phyloP scores from a whole-genome alignment of 1,139 yeast genomes.

The Sugiyamaella castrensis region DNA sequence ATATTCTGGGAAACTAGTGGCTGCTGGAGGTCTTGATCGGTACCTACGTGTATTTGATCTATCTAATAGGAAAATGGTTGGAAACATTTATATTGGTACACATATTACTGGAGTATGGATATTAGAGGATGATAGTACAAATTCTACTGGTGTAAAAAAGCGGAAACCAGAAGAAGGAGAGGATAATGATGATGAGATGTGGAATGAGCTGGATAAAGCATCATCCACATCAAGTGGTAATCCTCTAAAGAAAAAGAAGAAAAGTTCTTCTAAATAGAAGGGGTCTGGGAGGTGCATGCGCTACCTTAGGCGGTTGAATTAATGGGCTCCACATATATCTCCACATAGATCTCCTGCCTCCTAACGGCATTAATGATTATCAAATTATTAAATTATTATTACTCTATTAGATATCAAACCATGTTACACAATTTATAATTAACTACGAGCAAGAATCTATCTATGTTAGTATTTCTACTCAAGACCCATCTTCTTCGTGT shows the following conservation, averaged over 20 bases:
- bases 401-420: no score
- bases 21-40: slow-evolving; percentile 82
- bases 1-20: slow-evolving; percentile 31
- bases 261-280: not conserved
- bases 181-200: slow-evolving; percentile 33
- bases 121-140: slow-evolving; percentile 33
- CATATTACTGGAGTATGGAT: slow-evolving; percentile 60
- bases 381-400: no score
- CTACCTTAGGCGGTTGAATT: no score
- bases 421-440: no score
- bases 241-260: slow-evolving; percentile 35
- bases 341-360: no score
- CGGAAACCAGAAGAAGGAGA: slow-evolving; percentile 23
- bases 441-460: no score
- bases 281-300: no score
- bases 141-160: slow-evolving; percentile 22
- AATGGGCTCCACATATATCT: no score
- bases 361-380: no score
- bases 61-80: slow-evolving; percentile 54
- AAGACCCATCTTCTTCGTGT: slow-evolving; percentile 18
- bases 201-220: slow-evolving; percentile 33
- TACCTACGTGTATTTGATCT: slow-evolving; percentile 75
- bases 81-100: slow-evolving; percentile 72
- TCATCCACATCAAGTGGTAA: slow-evolving; percentile 21
- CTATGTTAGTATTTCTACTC: no score